Conservation (phyloP, 2,329 filamentous ascomycete genomes). For the Cadophora sp. region DNA sequence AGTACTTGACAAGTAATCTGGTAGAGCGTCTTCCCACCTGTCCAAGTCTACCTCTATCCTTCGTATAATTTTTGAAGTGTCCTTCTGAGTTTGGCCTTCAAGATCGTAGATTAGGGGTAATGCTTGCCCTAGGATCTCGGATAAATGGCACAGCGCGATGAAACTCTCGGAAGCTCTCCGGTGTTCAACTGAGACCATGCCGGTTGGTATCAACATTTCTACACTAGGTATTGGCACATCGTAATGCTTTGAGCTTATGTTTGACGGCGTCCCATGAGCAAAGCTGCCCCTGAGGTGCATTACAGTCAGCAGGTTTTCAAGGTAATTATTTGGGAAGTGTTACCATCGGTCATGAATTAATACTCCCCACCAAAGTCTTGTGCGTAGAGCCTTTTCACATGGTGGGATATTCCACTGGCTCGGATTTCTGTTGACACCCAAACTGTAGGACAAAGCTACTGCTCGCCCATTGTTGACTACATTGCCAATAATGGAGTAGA, state of each 20-base stretch:
- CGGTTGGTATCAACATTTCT: slow-evolving; percentile 25
- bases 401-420: slow-evolving; percentile 58
- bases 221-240: slow-evolving; percentile 35
- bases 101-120: slow-evolving; percentile 34
- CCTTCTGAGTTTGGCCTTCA: slow-evolving; percentile 2
- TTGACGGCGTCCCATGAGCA: slow-evolving; percentile 36
- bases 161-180: slow-evolving; percentile 29
- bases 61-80: slow-evolving; percentile 26
- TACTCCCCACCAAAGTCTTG: slow-evolving; percentile 63
- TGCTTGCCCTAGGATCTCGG: slow-evolving; percentile 34
- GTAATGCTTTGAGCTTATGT: slow-evolving; percentile 33
- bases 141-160: slow-evolving; percentile 34
- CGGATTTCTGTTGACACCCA: slow-evolving; percentile 62
- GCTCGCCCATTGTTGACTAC: slow-evolving; percentile 57
- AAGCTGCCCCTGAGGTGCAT: slow-evolving; percentile 35
- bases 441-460: slow-evolving; percentile 58
- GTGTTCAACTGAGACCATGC: slow-evolving; percentile 8
- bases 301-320: neutral
- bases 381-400: slow-evolving; percentile 57
- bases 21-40: slow-evolving; percentile 35
- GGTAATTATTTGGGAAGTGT: slow-evolving; percentile 20
- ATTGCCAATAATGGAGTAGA: slow-evolving; percentile 65
- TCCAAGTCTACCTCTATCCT: slow-evolving; percentile 31
- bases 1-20: slow-evolving; percentile 16
- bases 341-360: slow-evolving; percentile 63